Conservation (phyloP, 1,284 basidiomycete species). For the Cutaneotrichosporon sp. region DNA sequence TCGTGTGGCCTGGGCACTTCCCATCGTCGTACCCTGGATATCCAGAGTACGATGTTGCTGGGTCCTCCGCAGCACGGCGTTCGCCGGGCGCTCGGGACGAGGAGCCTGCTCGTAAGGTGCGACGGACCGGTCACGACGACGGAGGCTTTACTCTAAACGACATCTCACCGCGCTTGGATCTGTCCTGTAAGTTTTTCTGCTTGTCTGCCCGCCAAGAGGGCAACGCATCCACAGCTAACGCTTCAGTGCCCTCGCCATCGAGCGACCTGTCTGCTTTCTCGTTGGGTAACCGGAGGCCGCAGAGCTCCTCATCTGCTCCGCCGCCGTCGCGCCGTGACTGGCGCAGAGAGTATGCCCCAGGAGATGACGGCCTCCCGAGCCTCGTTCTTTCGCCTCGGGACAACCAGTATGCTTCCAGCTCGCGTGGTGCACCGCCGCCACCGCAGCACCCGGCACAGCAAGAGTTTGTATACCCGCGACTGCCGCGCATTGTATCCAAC, state of each 20-base stretch:
- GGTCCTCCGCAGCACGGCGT: not conserved
- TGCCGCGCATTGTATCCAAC: slow-evolving; percentile 14
- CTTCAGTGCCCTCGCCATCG: slow-evolving; percentile 24
- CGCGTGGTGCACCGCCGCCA: not conserved
- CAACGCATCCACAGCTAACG: not conserved
- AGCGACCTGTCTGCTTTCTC: slow-evolving; percentile 38
- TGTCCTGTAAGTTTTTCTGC: slow-evolving; percentile 10
- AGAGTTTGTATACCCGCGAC: slow-evolving; percentile 7
- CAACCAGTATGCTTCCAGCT: not conserved
- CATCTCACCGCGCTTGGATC: slow-evolving; percentile 13
- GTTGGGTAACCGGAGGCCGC: slow-evolving; percentile 14
- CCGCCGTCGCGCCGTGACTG: slow-evolving; percentile 8
- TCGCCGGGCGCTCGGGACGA: not conserved
- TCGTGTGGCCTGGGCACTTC: not conserved
- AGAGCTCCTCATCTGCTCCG: slow-evolving; percentile 5
- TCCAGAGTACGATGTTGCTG: not conserved
- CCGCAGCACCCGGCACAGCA: not conserved
- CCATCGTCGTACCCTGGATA: slow-evolving; percentile 1
- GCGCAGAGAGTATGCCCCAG: slow-evolving; percentile 8
- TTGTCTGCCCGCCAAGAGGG: too few species aligned
- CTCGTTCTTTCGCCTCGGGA: not conserved
- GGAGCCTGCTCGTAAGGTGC: slow-evolving; percentile 9
- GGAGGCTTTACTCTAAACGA: slow-evolving; percentile 8
- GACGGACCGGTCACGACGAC: slow-evolving; percentile 4
- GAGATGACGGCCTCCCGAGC: slow-evolving; percentile 21